These are phyloP conservation scores for Cyberlindnera maclurae DNA, from an alignment of 805 yeast genomes.

Conservation along the genomic window DNA sequence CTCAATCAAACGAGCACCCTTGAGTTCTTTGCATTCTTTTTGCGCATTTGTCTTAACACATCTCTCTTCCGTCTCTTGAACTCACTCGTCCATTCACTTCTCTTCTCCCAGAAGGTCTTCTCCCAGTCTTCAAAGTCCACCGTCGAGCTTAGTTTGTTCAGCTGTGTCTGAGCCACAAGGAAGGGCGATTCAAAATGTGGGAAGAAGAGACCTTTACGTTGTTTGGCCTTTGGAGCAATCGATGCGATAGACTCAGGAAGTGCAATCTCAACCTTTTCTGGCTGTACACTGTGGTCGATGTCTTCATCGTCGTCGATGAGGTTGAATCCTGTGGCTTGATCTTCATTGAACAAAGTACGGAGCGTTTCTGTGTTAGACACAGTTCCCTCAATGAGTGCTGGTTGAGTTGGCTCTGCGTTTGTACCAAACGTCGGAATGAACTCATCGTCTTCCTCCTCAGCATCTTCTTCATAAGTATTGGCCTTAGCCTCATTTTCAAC, in stretches of 20 bases:
- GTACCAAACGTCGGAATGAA: slow-evolving; percentile 49
- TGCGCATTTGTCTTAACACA: slow-evolving; percentile 50
- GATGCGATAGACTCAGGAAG: slow-evolving; percentile 18
- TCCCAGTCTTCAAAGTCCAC: slow-evolving; percentile 48
- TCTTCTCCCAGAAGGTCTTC: slow-evolving; percentile 70
- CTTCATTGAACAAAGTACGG: slow-evolving; percentile 45
- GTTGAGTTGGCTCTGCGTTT: neutral
- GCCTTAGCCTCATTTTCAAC: slow-evolving; percentile 12
- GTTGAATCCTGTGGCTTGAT: slow-evolving; percentile 30
- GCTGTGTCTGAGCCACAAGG: slow-evolving; percentile 75
- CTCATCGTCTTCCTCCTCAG: slow-evolving; percentile 16
- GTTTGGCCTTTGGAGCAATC: slow-evolving; percentile 24
- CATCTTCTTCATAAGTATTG: slow-evolving; percentile 18
- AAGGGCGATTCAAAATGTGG: slow-evolving; percentile 82
- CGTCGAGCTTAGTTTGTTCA: slow-evolving; percentile 42
- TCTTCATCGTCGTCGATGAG: slow-evolving; percentile 42
- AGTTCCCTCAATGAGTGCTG: slow-evolving; percentile 21
- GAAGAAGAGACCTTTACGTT: slow-evolving; percentile 53
- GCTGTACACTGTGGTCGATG: slow-evolving; percentile 31
- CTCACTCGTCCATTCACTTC: slow-evolving; percentile 74
- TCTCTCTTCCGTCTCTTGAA: slow-evolving; percentile 74
- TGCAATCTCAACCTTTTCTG: slow-evolving; percentile 20
- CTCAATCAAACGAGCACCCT: slow-evolving; percentile 14
- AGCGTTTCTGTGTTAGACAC: slow-evolving; percentile 51
- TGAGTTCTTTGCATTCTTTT: slow-evolving; percentile 27